Base-by-base conservation (phyloP, 306 rosid species). In the Gynostemma pentaphyllum region DNA sequence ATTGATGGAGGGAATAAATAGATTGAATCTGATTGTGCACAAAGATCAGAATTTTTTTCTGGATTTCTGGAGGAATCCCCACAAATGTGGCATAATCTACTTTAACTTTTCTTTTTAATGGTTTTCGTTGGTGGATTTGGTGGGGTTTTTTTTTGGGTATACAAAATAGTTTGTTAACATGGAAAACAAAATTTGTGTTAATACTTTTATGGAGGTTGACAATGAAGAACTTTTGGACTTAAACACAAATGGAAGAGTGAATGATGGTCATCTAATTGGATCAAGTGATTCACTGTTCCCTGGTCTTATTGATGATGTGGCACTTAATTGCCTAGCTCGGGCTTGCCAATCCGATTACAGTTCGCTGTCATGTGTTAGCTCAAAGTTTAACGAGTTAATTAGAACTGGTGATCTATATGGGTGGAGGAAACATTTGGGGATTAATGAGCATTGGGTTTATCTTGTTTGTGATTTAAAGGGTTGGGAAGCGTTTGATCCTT, bases 221-320 rank as follows among this genome's bases (percentile, higher is more conserved):
- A 26, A 16, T 53, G 51, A 53, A 52, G 64, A 51, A 68, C 27
- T 50, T 59, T 48, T 46, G 26, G 42, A 64, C 42, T 64, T 46
- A 14, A 64, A 28, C 74, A 14, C 41, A 27, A 67, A 54, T 62
- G 92, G 80, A 50, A 78, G 80, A 77, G 80, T 71, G 79, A 71
- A 68, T 81, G 94, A 82, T 81, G 95, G 83, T 71, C 76, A 78
- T 45, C 77, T 74, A 72, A 42, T 50, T 42, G 81, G 87, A 71
- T 80, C 96, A 79, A 82, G 77, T 80, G 90, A 86, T 70, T 85
- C 88, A 7, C 80, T 92, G 75, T 74, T 88, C 77, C 72, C 81
- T 2, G 81, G 81, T 16, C 74, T 77, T 45, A 70, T 68, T 18
- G 77, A 77, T 53, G 81, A 77, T 29, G 60, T 44, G 34, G 68